Percentiles rank a stretch among this genome's conserved stretches.
Conservation (phyloP, 2,329 filamentous ascomycete genomes). For the Kalmusia sp. region DNA sequence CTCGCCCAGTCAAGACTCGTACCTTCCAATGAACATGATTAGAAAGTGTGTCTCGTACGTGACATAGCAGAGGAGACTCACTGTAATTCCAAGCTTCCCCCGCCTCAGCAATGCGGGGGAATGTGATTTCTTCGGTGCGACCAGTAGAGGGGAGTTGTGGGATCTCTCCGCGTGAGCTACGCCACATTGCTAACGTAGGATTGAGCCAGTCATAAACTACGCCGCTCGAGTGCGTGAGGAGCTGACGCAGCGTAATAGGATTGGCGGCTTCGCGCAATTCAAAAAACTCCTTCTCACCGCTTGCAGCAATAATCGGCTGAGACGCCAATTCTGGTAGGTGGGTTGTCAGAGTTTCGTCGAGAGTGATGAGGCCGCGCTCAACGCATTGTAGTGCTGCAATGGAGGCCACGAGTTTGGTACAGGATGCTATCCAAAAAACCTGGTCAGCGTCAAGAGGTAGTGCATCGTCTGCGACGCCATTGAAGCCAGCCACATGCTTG, state of each 20-base stretch:
- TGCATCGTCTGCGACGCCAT: conserved; percentile 39
- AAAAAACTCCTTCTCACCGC: conserved; percentile 8
- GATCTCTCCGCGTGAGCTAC: conserved; percentile 35
- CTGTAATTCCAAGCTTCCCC: conserved; percentile 60
- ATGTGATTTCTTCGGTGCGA: conserved; percentile 41
- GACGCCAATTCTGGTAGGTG: conserved; percentile 29
- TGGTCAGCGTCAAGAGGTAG: conserved; percentile 61
- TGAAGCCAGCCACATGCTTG: conserved; percentile 45
- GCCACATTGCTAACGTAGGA: conserved; percentile 53
- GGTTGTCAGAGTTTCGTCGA: conserved; percentile 34
- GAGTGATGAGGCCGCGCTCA: conserved; percentile 37
- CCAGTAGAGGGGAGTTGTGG: conserved; percentile 9
- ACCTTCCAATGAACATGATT: conserved; percentile 22
- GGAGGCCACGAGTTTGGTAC: conserved; percentile 48
- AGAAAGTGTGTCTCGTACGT: not conserved
- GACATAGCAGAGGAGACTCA: not conserved
- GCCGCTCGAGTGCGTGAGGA: conserved; percentile 60
- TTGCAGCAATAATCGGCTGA: conserved; percentile 20
- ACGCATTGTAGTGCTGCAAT: conserved; percentile 45
- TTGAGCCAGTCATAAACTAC: conserved; percentile 53
- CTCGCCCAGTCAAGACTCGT: conserved; percentile 58
- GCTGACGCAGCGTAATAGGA: conserved; percentile 38
- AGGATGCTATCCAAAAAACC: conserved; percentile 57
- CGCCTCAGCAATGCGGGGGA: conserved; percentile 30
- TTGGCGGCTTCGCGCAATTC: conserved; percentile 16